A percentile compares a stretch with the other conserved stretches of the same genome.
Conservation (phyloP, 192 early-diverging fungal species). For the Coemansia sp. region DNA sequence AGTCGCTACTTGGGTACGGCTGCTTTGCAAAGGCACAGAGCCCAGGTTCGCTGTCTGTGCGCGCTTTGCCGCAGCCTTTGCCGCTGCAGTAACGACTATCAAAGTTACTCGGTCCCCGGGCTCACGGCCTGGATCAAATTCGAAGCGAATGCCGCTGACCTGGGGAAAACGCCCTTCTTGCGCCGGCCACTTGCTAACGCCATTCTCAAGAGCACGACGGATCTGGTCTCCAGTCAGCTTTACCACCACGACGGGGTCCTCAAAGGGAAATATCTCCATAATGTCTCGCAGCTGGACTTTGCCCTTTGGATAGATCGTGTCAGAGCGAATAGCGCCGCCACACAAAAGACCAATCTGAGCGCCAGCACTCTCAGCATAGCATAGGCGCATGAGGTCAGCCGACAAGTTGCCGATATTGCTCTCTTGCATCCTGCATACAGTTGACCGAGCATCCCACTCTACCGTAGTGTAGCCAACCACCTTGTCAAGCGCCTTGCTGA, state of each 20-base stretch:
- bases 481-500: conserved; percentile 54
- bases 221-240: conserved; percentile 60
- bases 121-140: conserved; percentile 54
- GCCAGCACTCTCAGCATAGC: conserved; percentile 41
- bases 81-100: conserved; percentile 38
- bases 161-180: conserved; percentile 71
- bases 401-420: conserved; percentile 62
- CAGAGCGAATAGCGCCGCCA: conserved; percentile 65
- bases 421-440: conserved; percentile 57
- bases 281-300: conserved; percentile 60
- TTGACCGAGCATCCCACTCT: conserved; percentile 58
- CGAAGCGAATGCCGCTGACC: conserved; percentile 59
- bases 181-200: conserved; percentile 63
- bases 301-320: conserved; percentile 56
- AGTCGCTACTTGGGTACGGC: neutral
- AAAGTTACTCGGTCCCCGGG: conserved; percentile 55
- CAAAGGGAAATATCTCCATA: conserved; percentile 66
- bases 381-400: conserved; percentile 61
- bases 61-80: conserved; percentile 21
- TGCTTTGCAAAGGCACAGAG: neutral
- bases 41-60: neutral
- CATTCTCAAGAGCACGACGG: conserved; percentile 62
- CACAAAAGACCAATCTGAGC: conserved; percentile 54
- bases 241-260: conserved; percentile 65
- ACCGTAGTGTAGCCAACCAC: conserved; percentile 56